Percentiles rank a stretch among this genome's conserved stretches.
Conservation (phyloP, 495 filamentous ascomycete genomes). For the Lentithecium fluviatile region DNA sequence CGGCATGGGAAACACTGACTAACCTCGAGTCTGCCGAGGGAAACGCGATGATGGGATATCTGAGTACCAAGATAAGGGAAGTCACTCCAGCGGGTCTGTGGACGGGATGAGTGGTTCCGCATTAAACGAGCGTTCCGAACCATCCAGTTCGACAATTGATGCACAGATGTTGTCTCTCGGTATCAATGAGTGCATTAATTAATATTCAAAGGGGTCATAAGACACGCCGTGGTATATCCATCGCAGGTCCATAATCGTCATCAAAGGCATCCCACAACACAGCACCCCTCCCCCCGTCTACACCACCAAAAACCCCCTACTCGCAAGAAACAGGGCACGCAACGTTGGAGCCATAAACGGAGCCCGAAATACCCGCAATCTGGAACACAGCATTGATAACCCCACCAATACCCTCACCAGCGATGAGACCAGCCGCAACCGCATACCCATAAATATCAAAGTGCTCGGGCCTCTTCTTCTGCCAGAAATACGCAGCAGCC, state of each 20-base stretch:
- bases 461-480: conserved; percentile 52
- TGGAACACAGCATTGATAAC: conserved; percentile 60
- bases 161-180: too few relatives aligned
- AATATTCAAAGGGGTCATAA: neutral
- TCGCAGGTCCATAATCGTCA: neutral
- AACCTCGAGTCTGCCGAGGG: neutral
- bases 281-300: neutral
- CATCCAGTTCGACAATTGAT: too few relatives aligned
- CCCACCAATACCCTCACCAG: conserved; percentile 65
- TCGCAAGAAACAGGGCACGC: conserved; percentile 51
- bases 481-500: conserved; percentile 57
- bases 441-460: conserved; percentile 67
- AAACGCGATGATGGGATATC: too few relatives aligned
- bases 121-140: too few relatives aligned
- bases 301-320: conserved; percentile 21
- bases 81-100: too few relatives aligned
- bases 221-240: conserved; percentile 1
- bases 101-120: too few relatives aligned
- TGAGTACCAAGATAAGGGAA: too few relatives aligned
- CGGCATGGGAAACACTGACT: neutral
- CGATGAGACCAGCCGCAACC: conserved; percentile 65
- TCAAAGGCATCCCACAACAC: neutral
- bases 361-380: conserved; percentile 52
- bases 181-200: neutral
- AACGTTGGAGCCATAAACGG: conserved; percentile 47